phyloP scores from a whole-genome alignment of 2,329 filamentous ascomycete species.

The Sporothrix euskadiensis region DNA sequence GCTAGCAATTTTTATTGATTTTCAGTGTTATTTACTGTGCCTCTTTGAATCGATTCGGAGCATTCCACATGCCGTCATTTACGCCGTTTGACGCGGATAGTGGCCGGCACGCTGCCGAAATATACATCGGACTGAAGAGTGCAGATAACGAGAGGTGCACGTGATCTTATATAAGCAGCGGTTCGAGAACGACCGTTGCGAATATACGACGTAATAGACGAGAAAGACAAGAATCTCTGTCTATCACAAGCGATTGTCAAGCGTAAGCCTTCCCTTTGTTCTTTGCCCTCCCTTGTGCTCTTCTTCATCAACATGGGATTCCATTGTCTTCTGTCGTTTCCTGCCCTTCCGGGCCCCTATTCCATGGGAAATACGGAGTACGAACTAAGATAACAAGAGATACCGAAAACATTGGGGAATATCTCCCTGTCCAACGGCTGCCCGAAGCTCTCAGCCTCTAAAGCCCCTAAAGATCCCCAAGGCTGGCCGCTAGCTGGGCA shows the following conservation, averaged over 20 bases:
- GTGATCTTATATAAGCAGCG: not conserved
- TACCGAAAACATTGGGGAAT: conserved; percentile 13
- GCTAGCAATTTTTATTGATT: not conserved
- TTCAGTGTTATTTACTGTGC: not conserved
- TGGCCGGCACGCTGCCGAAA: not conserved
- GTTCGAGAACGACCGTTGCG: not conserved
- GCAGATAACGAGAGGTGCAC: not conserved
- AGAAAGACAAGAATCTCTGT: not conserved
- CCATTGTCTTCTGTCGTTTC: not conserved
- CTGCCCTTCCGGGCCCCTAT: conserved; percentile 20
- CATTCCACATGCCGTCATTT: not conserved
- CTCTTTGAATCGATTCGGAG: not conserved
- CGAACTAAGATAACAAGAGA: not conserved
- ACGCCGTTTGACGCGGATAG: not conserved
- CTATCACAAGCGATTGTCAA: not conserved
- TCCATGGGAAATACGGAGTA: not conserved
- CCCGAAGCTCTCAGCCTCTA: not conserved
- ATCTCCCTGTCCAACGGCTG: conserved; percentile 2
- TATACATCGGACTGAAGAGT: not conserved
- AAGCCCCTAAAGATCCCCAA: not conserved
- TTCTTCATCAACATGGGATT: not conserved
- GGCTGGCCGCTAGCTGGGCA: not conserved
- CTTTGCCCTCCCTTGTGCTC: not conserved
- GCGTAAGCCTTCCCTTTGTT: not conserved
- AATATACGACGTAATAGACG: too few relatives aligned